Conservation (phyloP, 371 early-diverging fungal species). For the Umbelopsis sp. region DNA sequence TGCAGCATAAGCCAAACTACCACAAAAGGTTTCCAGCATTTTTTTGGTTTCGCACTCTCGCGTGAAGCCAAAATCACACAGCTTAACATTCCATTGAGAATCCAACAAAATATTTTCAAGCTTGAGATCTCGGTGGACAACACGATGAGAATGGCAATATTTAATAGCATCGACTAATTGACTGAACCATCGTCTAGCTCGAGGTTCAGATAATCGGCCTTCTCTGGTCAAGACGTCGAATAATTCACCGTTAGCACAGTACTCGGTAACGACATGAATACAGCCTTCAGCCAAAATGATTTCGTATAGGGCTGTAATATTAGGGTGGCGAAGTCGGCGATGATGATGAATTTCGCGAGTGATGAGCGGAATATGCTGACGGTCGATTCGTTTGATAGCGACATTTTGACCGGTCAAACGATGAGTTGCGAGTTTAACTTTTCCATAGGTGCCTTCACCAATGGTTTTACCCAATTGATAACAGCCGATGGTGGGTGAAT, state of each 20-base stretch:
- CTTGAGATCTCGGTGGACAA: conserved; percentile 88
- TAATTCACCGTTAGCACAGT: conserved; percentile 77
- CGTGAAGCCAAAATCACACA: conserved; percentile 94
- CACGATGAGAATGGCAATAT: conserved; percentile 76
- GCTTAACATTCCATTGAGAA: conserved; percentile 72
- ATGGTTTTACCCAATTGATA: conserved; percentile 53
- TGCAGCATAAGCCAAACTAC: conserved; percentile 82
- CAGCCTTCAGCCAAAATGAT: conserved; percentile 81
- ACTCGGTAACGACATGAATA: conserved; percentile 84
- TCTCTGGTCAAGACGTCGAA: conserved; percentile 70
- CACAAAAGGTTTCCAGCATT: conserved; percentile 85
- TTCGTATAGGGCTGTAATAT: conserved; percentile 86
- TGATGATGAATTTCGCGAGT: conserved; percentile 91
- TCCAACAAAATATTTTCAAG: conserved; percentile 86
- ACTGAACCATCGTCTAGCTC: conserved; percentile 67
- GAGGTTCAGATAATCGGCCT: conserved; percentile 58
- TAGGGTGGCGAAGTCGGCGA: conserved; percentile 81
- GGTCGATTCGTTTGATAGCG: conserved; percentile 87
- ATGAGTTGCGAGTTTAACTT: conserved; percentile 84
- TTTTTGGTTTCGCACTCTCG: conserved; percentile 68
- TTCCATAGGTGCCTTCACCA: conserved; percentile 81
- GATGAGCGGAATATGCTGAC: conserved; percentile 73
- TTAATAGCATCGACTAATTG: conserved; percentile 78
- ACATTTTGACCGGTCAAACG: conserved; percentile 81
- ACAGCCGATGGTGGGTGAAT: conserved; percentile 48